Evolutionary conservation across 805 yeast species (phyloP), one percentile per base, ranked within the genome.

Genomic region (Saccharomyces cerevisiae): DNA sequence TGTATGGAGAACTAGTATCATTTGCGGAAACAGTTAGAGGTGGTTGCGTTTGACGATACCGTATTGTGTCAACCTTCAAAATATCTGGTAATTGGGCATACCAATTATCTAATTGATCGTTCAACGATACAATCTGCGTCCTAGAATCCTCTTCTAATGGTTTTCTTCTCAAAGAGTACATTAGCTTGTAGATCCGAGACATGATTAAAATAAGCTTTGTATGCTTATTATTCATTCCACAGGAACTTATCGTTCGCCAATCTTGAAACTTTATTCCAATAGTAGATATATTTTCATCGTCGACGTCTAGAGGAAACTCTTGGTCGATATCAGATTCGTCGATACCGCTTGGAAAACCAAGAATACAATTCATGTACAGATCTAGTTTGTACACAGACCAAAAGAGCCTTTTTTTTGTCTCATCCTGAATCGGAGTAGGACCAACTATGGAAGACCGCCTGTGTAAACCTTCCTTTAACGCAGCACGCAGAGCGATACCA

Each of bases 351-450:
- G 97, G 97, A 51, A 90, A 74, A 1, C 96, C 97, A 59, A 91
- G 68, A 73, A 90, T 83, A 8, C 96, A 86, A 67, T 87, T 88
- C 62, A 89, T 87, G 67, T 91, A 90, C 47, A 89, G 82, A 65
- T 91, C 97, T 85, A 89, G 86, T 67, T 90, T 90, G 68, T 87
- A 86, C 57, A 90, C 84, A 1, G 96, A 85, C 87, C 92, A 90
- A 67, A 90, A 90, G 46, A 91, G 71, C 55, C 97, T 76, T 69
- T 89, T 90, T 56, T 96, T 76, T 1, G 88, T 85, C 64, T 91
- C 96, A 41, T 83, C 74, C 65, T 88, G 95, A 32, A 90, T 83
- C 0, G 91, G 91, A 60, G 85, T 85, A 49, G 79, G 74, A 60
- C 83, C 82, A 14, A 74, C 74, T 59, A 81, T 76, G 47, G 82